Base-by-base conservation (phyloP, 2,329 filamentous ascomycete species). In the Tolypocladium tropicale region DNA sequence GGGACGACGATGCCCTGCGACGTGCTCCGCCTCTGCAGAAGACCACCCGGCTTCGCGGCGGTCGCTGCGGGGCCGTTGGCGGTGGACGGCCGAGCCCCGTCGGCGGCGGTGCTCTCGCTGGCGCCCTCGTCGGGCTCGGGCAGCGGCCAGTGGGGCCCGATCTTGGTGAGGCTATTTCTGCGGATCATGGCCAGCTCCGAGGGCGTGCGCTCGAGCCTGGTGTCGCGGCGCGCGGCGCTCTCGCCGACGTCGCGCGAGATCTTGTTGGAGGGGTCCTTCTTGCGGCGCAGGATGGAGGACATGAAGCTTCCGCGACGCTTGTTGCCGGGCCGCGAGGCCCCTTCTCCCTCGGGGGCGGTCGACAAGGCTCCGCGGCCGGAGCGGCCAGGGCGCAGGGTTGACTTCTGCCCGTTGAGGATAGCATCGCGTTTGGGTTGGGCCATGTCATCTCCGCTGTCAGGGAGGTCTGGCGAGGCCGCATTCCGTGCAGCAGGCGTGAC, bases 231-330 rank as follows among this genome's bases (percentile, higher is more conserved):
- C 1, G 84, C 83, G 2, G 79, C 79, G 60, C 78, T 85, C 61
- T 86, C 84, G 14, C 70, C 65, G 11, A 72, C 64, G 25, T 78
- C 78, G 39, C 83, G 82, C 34, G 78, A 74, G 23, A 86, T 78
- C 63, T 78, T 81, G 52, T 75, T 72, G 56, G 72, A 64, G 30
- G 73, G 63, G 59, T 80, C 76, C 46, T 71, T 75, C 67, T 84
- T 88, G 55, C 87, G 83, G 39, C 84, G 81, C n/a, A 90, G 70
- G 5, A 81, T 81, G 2, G 76, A 77, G 2, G 76, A 77, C 70
- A 84, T 77, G 58, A 85, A 70, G 59, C 80, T 82, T 56, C 71
- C 77, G 52, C 76, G 72, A 34, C 74, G 72, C 9, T 55, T 41
- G 46, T 5, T 21, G 28, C 18, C 4, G 18, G 18, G 28, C 10